Conservation (phyloP, 2,329 filamentous ascomycete genomes). For the Orbilia blumenaviensis region DNA sequence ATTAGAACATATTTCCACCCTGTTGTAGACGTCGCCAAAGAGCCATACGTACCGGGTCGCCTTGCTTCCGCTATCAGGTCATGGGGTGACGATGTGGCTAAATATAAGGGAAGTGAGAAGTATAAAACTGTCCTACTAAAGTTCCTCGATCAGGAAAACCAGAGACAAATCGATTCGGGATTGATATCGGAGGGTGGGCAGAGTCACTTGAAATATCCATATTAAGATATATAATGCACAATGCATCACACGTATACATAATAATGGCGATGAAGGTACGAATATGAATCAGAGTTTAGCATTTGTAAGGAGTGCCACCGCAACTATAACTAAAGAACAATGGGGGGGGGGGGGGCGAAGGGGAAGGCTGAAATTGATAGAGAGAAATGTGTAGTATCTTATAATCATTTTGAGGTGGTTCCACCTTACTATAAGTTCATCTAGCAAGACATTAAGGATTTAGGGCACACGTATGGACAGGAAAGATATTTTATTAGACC, state of each 20-base stretch:
- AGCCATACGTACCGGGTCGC: conserved; percentile 79
- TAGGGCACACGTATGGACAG: too few species aligned
- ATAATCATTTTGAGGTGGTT: too few species aligned
- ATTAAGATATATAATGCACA: not conserved
- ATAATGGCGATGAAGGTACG: not conserved
- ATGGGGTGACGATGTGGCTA: conserved; percentile 79
- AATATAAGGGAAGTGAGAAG: conserved; percentile 80
- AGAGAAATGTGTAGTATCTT: too few species aligned
- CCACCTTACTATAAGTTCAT: too few species aligned
- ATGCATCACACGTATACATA: too few species aligned
- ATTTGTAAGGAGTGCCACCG: too few species aligned
- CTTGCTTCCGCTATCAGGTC: conserved; percentile 80
- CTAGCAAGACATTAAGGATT: too few species aligned
- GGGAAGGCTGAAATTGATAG: too few species aligned
- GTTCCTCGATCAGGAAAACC: conserved; percentile 77
- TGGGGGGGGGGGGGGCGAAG: too few species aligned
- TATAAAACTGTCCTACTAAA: conserved; percentile 78
- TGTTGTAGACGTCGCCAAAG: conserved; percentile 72
- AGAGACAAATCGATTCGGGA: conserved; percentile 75
- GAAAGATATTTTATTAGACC: too few species aligned
- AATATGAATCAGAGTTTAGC: not conserved
- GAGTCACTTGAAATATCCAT: conserved; percentile 64
- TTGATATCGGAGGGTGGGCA: conserved; percentile 67
- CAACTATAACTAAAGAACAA: too few species aligned
- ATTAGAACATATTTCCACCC: conserved; percentile 83